A percentile compares a stretch with the other conserved stretches of the same genome.
These are phyloP conservation scores for Globisporangium abappressorium DNA, from an alignment of 352 stramenopile species.

Conservation along the genomic window DNA sequence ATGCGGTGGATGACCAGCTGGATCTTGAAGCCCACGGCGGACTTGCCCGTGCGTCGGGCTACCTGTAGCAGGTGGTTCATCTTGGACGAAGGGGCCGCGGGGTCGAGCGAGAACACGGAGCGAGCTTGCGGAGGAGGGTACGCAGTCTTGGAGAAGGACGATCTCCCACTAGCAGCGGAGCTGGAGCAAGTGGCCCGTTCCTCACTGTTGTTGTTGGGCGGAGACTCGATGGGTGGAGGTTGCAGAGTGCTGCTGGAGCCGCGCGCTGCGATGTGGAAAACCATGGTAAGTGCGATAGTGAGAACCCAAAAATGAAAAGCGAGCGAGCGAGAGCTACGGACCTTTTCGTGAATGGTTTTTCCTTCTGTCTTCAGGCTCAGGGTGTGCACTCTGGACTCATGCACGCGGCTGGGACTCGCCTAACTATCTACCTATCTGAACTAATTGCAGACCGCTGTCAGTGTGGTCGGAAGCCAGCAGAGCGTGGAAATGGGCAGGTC, in stretches of 20 bases:
- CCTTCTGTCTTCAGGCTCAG: neutral
- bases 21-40: constrained; percentile 60
- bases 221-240: neutral
- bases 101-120: neutral
- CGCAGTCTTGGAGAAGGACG: neutral
- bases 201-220: constrained; percentile 7
- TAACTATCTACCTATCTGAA: neutral
- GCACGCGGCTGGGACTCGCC: neutral
- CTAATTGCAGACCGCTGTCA: neutral
- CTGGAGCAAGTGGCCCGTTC: neutral
- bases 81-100: neutral
- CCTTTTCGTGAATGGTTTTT: neutral
- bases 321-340: neutral
- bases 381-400: neutral
- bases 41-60: constrained; percentile 56
- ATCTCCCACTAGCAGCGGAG: neutral
- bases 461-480: neutral
- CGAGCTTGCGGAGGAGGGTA: constrained; percentile 7
- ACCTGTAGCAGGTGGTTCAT: constrained; percentile 75
- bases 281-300: constrained; percentile 8
- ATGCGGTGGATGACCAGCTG: constrained; percentile 68
- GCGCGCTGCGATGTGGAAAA: constrained; percentile 9
- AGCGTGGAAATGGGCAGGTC: neutral
- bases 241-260: constrained; percentile 8
- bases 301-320: constrained; percentile 4